Conservation (phyloP, 345 rosid species). For the Dimocarpus longan region DNA sequence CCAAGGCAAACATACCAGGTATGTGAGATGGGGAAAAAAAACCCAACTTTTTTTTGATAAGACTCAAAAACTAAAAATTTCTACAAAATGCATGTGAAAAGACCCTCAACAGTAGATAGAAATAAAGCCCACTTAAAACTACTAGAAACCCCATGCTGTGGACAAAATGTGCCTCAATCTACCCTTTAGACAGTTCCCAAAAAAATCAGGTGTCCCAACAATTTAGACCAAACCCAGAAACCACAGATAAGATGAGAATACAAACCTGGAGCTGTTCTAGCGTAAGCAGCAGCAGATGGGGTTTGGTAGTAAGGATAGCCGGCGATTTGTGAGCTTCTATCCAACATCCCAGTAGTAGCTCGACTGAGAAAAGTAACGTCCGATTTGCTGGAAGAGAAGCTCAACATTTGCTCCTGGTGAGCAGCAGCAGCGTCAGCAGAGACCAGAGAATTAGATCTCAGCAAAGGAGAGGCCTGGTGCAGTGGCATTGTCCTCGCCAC, state of each 20-base stretch:
- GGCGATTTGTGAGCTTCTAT: constrained; percentile 36
- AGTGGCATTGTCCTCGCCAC: constrained; percentile 45
- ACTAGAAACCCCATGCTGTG: constrained; percentile 7
- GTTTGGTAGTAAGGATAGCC: constrained; percentile 39
- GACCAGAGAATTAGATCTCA: constrained; percentile 54
- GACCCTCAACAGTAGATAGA: constrained; percentile 16
- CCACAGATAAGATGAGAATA: neutral
- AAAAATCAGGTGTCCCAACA: constrained; percentile 16
- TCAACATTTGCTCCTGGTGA: constrained; percentile 54
- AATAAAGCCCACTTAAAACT: neutral
- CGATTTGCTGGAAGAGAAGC: constrained; percentile 55
- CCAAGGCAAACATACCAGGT: neutral
- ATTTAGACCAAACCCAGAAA: constrained; percentile 4
- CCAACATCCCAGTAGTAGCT: constrained; percentile 36
- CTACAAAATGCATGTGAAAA: constrained; percentile 23
- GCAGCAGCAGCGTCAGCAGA: constrained; percentile 20
- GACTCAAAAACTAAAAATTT: constrained; percentile 24
- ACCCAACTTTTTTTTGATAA: constrained; percentile 15
- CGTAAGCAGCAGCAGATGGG: constrained; percentile 26
- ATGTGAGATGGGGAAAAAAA: neutral
- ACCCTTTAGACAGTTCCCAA: constrained; percentile 3
- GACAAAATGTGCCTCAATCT: constrained; percentile 18
- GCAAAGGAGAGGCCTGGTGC: constrained; percentile 42
- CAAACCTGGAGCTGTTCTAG: constrained; percentile 45
- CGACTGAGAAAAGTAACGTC: constrained; percentile 36